Conservation (phyloP, 306 rosid genomes). For the Malus fusca region DNA sequence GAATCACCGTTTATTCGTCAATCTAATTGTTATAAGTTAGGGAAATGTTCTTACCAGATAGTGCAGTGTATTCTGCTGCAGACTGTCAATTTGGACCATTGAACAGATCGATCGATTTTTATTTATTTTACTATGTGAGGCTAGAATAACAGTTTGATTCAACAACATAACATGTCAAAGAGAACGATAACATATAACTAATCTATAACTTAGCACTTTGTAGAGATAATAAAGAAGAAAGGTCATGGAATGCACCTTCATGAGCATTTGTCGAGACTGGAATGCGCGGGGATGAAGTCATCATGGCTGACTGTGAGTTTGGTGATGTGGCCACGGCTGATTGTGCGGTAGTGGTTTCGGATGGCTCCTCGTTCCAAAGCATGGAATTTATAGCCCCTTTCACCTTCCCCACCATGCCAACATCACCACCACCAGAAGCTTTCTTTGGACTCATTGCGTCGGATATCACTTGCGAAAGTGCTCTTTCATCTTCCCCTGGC, state of each 20-base stretch:
- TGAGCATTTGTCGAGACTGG: conserved; percentile 36
- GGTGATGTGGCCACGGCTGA: conserved; percentile 19
- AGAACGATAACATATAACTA: neutral
- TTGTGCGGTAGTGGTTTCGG: conserved; percentile 4
- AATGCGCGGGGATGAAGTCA: conserved; percentile 21
- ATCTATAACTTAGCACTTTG: neutral
- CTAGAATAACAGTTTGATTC: neutral
- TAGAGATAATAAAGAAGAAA: neutral
- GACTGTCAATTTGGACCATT: neutral
- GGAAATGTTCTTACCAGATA: neutral
- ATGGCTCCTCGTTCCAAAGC: conserved; percentile 45
- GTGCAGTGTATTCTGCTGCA: neutral
- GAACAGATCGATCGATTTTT: neutral
- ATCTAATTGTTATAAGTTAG: neutral
- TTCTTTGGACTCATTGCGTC: conserved; percentile 62
- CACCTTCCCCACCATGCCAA: conserved; percentile 70
- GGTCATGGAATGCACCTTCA: conserved; percentile 35
- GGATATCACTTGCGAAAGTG: conserved; percentile 71
- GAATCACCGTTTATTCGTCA: neutral
- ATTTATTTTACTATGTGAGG: neutral
- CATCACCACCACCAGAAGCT: conserved; percentile 33
- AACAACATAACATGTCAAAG: neutral
- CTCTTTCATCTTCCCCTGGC: conserved; percentile 92
- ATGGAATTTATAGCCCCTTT: conserved; percentile 71
- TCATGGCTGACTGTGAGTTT: conserved; percentile 1